Conservation (phyloP, 371 early-diverging fungal species). For the Nematocida parisii region DNA sequence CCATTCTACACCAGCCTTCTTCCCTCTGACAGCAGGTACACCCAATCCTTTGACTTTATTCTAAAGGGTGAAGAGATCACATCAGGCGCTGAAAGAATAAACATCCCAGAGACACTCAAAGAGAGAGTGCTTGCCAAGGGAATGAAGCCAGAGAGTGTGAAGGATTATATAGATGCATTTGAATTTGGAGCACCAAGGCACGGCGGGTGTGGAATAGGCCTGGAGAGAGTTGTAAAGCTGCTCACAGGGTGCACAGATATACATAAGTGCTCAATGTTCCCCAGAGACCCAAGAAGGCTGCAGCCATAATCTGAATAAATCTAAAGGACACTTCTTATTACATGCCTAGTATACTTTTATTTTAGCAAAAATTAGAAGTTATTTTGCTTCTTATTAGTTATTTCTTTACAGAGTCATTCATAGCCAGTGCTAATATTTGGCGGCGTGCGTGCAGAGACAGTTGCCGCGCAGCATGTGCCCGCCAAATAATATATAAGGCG, state of each 20-base stretch:
- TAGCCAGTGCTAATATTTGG: too few species aligned
- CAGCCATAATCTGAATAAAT: slow-evolving; percentile 74
- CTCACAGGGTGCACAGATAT: slow-evolving; percentile 92
- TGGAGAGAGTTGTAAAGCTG: slow-evolving; percentile 95
- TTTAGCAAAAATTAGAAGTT: too few species aligned
- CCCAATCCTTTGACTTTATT: slow-evolving; percentile 99
- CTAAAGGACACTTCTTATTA: background rate
- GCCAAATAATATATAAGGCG: too few species aligned
- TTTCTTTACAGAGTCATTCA: too few species aligned
- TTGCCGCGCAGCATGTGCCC: too few species aligned
- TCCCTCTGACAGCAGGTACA: slow-evolving; percentile 76
- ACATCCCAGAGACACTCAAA: slow-evolving; percentile 78
- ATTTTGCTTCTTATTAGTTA: too few species aligned
- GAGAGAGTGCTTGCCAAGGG: slow-evolving; percentile 79
- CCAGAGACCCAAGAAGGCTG: slow-evolving; percentile 93
- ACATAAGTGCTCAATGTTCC: slow-evolving; percentile 89
- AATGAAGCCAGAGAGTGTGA: slow-evolving; percentile 78
- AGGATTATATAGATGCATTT: slow-evolving; percentile 91
- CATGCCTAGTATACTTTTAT: too few species aligned
- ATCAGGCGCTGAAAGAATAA: slow-evolving; percentile 98
- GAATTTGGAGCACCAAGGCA: slow-evolving; percentile 96
- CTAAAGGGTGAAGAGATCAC: slow-evolving; percentile 97
- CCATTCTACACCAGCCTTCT: slow-evolving; percentile 94
- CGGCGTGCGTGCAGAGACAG: too few species aligned
- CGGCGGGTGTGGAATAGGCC: slow-evolving; percentile 93